Evolutionary conservation across 164 flowering plant species (phyloP), one percentile per base, ranked within the genome.

Genomic region (Aristolochia californica): DNA sequence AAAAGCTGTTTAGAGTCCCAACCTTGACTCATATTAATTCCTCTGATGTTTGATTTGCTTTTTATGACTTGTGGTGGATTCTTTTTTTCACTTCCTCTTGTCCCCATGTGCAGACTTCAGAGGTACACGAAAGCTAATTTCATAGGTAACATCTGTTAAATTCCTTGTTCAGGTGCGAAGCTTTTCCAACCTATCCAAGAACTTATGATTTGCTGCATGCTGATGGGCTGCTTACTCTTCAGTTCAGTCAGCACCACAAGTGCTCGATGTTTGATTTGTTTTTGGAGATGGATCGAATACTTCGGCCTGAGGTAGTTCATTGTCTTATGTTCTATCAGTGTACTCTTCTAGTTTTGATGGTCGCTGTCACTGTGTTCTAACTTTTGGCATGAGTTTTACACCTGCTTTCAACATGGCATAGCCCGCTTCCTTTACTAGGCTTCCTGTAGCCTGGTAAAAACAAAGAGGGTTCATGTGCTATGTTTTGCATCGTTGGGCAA

Each of bases 181-280:
- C 95, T 60, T 94, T 94, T 74, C 99, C 99, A 21, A 69, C 99
- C 21, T 94, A 94, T 62, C 99, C 99, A 13, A 80, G 99, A 77
- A 84, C 93, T 26, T 94, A 94, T 70, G 99, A 94, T 61, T 56
- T 94, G 85, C 86, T 90, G 62, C 97, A 94, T 61, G 95, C 83
- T 15, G 77, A 74, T 45, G 96, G 97, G 44, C 76, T 94, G 62
- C 75, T 94, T 44, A 74, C 99, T 20, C 87, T 90, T 69, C 78
- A 86, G 74, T 54, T 57, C 25, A 66, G 64, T 72, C 75, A 75
- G 70, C 75, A 74, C 61, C 81, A 61, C 34, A 76, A 85, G 68
- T 94, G 99, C 76, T 64, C 75, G 30, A 71, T 68, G 68, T 72
- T 86, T 57, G 91, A 90, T 71, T 13, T 94, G 52, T 90, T 94